Base-by-base conservation (phyloP, 1,139 yeast genomes). In the Sugiyamaella neomexicana region DNA sequence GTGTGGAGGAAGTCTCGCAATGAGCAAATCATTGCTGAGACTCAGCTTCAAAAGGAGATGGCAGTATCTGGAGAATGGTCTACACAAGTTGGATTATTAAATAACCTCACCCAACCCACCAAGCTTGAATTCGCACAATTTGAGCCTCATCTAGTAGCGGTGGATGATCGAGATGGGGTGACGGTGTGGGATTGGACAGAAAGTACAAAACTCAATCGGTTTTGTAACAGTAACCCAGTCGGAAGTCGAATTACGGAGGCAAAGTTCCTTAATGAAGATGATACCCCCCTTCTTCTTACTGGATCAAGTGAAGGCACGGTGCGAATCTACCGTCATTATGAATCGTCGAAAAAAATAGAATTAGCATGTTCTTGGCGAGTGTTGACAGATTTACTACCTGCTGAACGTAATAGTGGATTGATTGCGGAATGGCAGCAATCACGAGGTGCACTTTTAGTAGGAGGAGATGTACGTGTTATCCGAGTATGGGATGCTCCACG, bases 371-470 rank as follows among this genome's bases (percentile, higher is more conserved):
- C 97, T 0, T 95, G 99, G 98, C 80, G 97, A 68, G 97, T 96
- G 0, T 76, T 93, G 55, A 57, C 96, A 0, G 98, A 93, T 68
- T 75, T 91, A 62, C 72, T 89, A 32, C 86, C 97, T 5, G 67
- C 67, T 10, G 64, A 65, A 0, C 87, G 93, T 16, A 81, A 88
- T 62, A 82, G 90, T 17, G 97, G 97, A 2, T 75, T 95, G 52
- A 80, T 90, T 37, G 83, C 93, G 5, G 98, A 93, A 65, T 93
- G 99, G 99, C 98, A 91, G 67, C 99, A 93, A 68, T 86, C 95
- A 47, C 76, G 97, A 60, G 99, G 99, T 0, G 83, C 96, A 1
- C 74, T 93, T 44, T 73, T 93, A 53, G 97, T 89, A 1, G 91
- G 97, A 52, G 99, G 99, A 47, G 99, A 93, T 74, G 96, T 89